These are phyloP conservation scores for Stygiomarasmius scandens DNA, from an alignment of 1,284 basidiomycete genomes.

Conservation along the genomic window DNA sequence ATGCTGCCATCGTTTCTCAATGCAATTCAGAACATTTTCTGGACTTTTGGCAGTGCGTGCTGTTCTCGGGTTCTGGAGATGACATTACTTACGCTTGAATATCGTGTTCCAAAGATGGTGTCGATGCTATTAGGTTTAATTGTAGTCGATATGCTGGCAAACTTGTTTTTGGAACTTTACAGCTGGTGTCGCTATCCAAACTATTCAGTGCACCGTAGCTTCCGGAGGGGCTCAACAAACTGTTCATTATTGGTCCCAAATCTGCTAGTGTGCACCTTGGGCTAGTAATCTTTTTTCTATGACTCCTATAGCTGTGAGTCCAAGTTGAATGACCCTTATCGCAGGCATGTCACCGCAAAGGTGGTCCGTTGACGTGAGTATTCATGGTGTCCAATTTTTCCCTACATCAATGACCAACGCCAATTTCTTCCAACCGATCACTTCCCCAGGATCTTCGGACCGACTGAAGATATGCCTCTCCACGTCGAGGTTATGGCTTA, in stretches of 20 bases:
- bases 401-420: conserved; percentile 69
- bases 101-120: conserved; percentile 6
- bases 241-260: conserved; percentile 12
- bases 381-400: neutral
- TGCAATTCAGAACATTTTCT: too few species aligned
- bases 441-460: conserved; percentile 82
- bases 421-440: conserved; percentile 69
- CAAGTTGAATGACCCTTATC: neutral
- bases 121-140: conserved; percentile 2
- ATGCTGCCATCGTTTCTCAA: neutral
- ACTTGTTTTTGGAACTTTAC: conserved; percentile 5
- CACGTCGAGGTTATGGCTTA: conserved; percentile 55
- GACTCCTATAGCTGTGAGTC: neutral
- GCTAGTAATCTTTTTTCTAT: neutral
- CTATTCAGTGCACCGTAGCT: conserved; percentile 3
- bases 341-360: conserved; percentile 6
- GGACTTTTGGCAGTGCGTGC: neutral
- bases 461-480: conserved; percentile 69
- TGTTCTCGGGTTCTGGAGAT: conserved; percentile 8
- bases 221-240: conserved; percentile 8
- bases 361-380: neutral
- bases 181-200: conserved; percentile 7
- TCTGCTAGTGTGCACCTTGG: neutral
- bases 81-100: conserved; percentile 7
- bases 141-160: conserved; percentile 9